Base-by-base conservation (phyloP, 176 grass and related monocot genomes). In the Oryza rufipogon region DNA sequence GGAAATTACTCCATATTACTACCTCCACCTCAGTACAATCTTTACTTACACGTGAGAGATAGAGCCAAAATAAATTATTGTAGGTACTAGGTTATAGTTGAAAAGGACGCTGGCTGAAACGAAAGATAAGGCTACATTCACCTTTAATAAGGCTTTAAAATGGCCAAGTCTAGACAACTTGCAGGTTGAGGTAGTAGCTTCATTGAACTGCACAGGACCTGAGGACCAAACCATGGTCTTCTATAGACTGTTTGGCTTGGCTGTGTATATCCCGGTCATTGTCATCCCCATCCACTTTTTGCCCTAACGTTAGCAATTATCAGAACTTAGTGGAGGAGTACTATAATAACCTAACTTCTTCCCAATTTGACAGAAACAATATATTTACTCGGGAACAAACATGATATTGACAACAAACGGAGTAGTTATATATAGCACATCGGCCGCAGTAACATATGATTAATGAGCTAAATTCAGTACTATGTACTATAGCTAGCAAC, bases 71-170 rank as follows among this genome's bases (percentile, higher is more conserved):
- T 23, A 28, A 30, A 39, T 66, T 66, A 45, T 47, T 13, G 2
- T 78, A 78, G 60, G 39, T 45, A 78, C 76, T 78, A 78, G 61
- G 61, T 32, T 19, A 19, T 64, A 66, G 41, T 13, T 64, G 63
- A 66, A 66, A 79, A 66, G 0, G 76, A 79, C 8, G 70, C 11
- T 5, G 1, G 75, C 36, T 47, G 3, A 14, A 77, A 26, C 38
- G 23, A 52, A 52, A 52, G 4, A 52, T 52, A 52, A 52, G 49
- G 49, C 14, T 16, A 49, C 12, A 66, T 46, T 54, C 15, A 54
- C 51, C 47, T 49, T 49, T 14, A 49, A 49, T 14, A 49, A 49
- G 47, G 11, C 47, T 49, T 49, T 44, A 10, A 47, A 47, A 47
- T 16, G 0, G 3, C 14, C 2, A 1, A 51, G 48, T 51, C 48